Evolutionary conservation across 1,284 basidiomycete genomes (phyloP), one percentile per base, ranked within the genome.

Genomic region (Cutaneotrichosporon mucoides): DNA sequence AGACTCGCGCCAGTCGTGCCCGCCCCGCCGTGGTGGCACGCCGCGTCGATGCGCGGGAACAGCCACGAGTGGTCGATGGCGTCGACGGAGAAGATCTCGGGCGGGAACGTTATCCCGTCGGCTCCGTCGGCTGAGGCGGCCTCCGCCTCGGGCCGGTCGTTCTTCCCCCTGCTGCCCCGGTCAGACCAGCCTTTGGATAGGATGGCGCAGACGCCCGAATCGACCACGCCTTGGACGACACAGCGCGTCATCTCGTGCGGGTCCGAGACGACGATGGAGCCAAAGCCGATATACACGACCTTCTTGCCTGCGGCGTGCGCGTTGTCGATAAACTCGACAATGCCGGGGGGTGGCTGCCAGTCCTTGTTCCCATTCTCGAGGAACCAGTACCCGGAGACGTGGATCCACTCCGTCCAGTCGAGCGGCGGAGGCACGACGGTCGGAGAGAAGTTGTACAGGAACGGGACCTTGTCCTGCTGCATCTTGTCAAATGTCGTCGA

Each of bases 341-440:
- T 82, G 45, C 87, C 88, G 6, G 83, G 73, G 0, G 94, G 91
- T 10, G 94, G 89, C 6, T 84, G 80, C 93, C 93, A 98, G 76
- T 89, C 89, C 79, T 87, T 87, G 51, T 90, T 90, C 76, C 86
- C 89, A 64, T 94, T 89, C 2, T 94, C 86, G 50, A 96, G 82
- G 83, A 92, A 93, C 93, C 93, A 97, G 77, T 95, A 96, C 6
- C 90, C 94, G 54, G 92, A 95, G 1, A 97, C 87, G 55, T 91
- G 88, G 63, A 98, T 96, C 91, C 94, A 97, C 76, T 98, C 95
- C 6, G 92, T 91, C 95, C 95, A 99, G 75, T 99, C 95, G 56
- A 96, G 78, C 6, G 93, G 93, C 15, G 87, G 89, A 7, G 92
- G 92, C 9, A 95, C 90, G 33, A 92, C 83, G n/a, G 82, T 80